Percentiles rank a stretch among this genome's conserved stretches.
phyloP scores from a whole-genome alignment of 805 yeast genomes.

The Lipomyces japonicus region DNA sequence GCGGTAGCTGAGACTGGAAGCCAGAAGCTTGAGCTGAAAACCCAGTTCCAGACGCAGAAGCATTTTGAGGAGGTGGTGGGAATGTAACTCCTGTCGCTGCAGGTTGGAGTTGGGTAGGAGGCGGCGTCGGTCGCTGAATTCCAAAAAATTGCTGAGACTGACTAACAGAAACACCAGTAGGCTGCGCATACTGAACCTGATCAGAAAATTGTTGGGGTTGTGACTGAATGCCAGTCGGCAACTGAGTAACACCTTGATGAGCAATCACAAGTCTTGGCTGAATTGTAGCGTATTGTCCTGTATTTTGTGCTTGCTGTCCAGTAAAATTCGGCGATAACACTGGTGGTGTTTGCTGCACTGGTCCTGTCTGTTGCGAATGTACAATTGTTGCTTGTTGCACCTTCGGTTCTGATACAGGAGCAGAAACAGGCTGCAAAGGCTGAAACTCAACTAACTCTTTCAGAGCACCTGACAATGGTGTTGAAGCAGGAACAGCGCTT shows the following conservation, averaged over 20 bases:
- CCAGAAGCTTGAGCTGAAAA: background rate
- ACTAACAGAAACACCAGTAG: background rate
- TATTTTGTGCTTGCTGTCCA: constrained; percentile 37
- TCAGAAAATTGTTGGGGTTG: background rate
- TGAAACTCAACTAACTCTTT: constrained; percentile 23
- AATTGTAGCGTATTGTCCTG: constrained; percentile 29
- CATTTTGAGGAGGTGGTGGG: constrained; percentile 10
- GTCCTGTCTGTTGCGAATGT: constrained; percentile 25
- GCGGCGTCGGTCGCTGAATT: constrained; percentile 23
- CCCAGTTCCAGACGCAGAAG: background rate
- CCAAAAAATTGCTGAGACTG: constrained; percentile 9
- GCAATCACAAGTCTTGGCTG: constrained; percentile 20
- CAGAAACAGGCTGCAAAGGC: constrained; percentile 27
- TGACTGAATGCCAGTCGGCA: background rate
- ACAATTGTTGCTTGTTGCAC: constrained; percentile 8
- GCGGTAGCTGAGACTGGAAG: background rate
- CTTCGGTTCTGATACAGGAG: constrained; percentile 15
- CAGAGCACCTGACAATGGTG: constrained; percentile 20
- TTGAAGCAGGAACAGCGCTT: constrained; percentile 8
- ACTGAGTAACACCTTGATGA: no score
- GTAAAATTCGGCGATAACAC: constrained; percentile 14
- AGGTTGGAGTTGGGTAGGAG: constrained; percentile 8
- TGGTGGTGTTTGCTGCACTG: constrained; percentile 1
- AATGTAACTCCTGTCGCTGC: background rate
- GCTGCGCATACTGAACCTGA: constrained; percentile 2